phyloP scores from a whole-genome alignment of 495 filamentous ascomycete species.

The Xylaria intraflava region DNA sequence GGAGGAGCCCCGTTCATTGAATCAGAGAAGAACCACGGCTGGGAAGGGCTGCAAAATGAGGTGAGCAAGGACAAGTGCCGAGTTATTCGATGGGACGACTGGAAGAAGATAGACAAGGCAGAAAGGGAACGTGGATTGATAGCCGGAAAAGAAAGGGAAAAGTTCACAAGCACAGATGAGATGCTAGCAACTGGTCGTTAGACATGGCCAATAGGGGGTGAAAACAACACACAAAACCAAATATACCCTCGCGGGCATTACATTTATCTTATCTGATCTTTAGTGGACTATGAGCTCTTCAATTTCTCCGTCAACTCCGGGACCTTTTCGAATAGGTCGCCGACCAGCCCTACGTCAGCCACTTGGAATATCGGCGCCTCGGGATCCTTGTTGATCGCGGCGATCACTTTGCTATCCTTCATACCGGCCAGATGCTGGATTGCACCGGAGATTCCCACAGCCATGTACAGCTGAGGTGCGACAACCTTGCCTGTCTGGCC shows the following conservation, averaged over 20 bases:
- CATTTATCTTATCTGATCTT: conserved; percentile 14
- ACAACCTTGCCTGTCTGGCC: conserved; percentile 99
- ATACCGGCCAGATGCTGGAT: conserved; percentile 99
- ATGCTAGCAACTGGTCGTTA: conserved; percentile 60
- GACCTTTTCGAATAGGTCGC: conserved; percentile 91
- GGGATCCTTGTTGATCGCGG: conserved; percentile 93
- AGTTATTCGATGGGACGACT: conserved; percentile 73
- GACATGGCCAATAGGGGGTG: too few relatives aligned
- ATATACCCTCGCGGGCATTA: conserved; percentile 11
- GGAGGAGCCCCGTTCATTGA: conserved; percentile 40
- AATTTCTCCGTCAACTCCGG: conserved; percentile 96
- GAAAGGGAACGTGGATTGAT: conserved; percentile 61
- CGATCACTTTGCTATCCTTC: conserved; percentile 99
- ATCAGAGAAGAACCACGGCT: conserved; percentile 52
- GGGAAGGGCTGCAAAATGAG: conserved; percentile 51
- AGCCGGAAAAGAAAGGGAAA: conserved; percentile 75
- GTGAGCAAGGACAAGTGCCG: conserved; percentile 28
- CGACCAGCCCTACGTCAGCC: conserved; percentile 90
- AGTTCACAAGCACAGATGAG: conserved; percentile 67
- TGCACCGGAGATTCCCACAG: conserved; percentile 90
- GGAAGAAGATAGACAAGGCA: conserved; percentile 74
- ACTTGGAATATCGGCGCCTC: conserved; percentile 98
- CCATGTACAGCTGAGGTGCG: conserved; percentile 90
- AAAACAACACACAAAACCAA: neutral
- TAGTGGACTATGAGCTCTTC: conserved; percentile 48